phyloP scores from a whole-genome alignment of 2,329 filamentous ascomycete genomes.

The Emmonsiellopsis sp. region DNA sequence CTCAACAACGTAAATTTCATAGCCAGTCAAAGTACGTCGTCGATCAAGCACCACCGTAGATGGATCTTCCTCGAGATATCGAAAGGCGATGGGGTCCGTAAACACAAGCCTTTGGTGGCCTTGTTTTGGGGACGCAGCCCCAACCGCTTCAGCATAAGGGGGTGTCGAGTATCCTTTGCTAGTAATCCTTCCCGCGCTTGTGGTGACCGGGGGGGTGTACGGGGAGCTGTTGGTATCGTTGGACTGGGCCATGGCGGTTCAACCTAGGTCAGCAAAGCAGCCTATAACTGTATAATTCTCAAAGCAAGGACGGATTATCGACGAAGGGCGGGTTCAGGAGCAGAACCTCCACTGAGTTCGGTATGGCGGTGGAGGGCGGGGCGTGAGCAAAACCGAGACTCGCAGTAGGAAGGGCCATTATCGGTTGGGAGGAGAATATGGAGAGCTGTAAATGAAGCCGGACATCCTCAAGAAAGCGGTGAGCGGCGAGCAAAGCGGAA shows the following conservation, averaged over 20 bases:
- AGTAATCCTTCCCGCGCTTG: not conserved
- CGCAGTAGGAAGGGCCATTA: not conserved
- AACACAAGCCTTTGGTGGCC: slow-evolving; percentile 53
- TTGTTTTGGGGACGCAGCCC: slow-evolving; percentile 16
- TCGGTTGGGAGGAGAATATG: not conserved
- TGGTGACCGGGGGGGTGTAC: not conserved
- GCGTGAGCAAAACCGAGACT: not conserved
- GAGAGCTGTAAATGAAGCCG: not conserved
- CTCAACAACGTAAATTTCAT: slow-evolving; percentile 89
- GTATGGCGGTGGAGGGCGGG: not conserved
- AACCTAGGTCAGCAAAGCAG: not conserved
- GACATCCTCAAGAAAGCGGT: not conserved
- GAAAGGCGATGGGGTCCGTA: slow-evolving; percentile 57
- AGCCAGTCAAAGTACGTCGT: slow-evolving; percentile 62
- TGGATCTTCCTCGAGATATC: slow-evolving; percentile 77
- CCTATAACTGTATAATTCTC: not conserved
- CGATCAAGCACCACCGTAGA: slow-evolving; percentile 67
- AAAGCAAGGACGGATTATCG: not conserved
- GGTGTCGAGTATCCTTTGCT: slow-evolving; percentile 14
- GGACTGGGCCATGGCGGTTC: not conserved
- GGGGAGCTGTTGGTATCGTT: not conserved
- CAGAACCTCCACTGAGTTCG: not conserved
- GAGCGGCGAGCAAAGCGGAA: not conserved
- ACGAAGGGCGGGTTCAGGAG: not conserved
- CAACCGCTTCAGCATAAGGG: slow-evolving; percentile 12